Base-by-base conservation (phyloP, 2,329 filamentous ascomycete genomes). In the Ceratocystis ficicola region DNA sequence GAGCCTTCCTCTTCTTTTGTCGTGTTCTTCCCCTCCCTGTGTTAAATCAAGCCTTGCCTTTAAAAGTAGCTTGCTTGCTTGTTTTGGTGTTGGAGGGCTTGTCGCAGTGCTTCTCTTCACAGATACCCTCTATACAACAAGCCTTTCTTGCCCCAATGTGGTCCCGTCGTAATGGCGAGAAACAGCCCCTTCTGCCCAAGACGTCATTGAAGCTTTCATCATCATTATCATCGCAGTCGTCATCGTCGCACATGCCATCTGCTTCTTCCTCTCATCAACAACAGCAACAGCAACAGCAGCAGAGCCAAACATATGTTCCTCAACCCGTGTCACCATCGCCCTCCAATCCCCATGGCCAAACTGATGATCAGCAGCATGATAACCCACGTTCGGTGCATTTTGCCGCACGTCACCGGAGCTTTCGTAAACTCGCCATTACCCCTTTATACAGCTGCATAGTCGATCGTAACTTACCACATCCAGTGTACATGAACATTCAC, bases 401-500 rank as follows among this genome's bases (percentile, higher is more conserved):
- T 28, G 20, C 60, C n/a, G 41, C 59, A 10, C 64, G 59, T 20
- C 44, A 32, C 30, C 28, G 41, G 41, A 66, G 64, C 32, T 66
- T 62, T 48, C 64, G 64, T 22, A 59, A 59, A 20, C 57, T 66
- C 6, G 64, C 59, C 2, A 36, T 25, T 17, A 59, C 60, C 22
- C 75, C 75, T 6, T 74, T 83, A 64, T 83, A 78, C 72, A 80
- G 80, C 71, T 83, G 81, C 73, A 75, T 76, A 69, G 73, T 81
- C 17, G 83, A 86, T 71, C 78, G 81, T 36, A 84, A 88, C 74
- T 79, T 78, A 22, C 78, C 83, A 69, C 75, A 91, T 70, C 86
- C 87, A 48, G 85, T 91, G 15, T 92, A 91, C 76, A 87, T 83
- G 62, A 91, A 86, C 69, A 90, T 91, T 71, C 88, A 91, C 74